A percentile compares a stretch with the other conserved stretches of the same genome.
phyloP scores from a whole-genome alignment of 1,284 basidiomycete genomes.

The Ustilago trichophora region DNA sequence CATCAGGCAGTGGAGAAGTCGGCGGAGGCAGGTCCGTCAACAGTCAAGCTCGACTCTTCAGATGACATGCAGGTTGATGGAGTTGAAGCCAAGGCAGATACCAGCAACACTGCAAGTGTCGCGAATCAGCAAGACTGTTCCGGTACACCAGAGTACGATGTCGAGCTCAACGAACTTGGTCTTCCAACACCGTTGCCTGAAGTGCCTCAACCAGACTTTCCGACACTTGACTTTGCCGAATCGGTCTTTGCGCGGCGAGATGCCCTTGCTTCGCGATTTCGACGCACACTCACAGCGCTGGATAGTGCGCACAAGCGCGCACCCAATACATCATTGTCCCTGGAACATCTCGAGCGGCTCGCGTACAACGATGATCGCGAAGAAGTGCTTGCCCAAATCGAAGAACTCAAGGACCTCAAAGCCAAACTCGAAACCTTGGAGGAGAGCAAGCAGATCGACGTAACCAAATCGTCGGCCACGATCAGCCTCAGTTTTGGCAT shows the following conservation, averaged over 20 bases:
- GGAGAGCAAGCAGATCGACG: constrained; percentile 12
- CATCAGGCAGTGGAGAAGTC: not conserved
- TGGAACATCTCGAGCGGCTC: constrained; percentile 56
- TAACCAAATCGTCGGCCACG: constrained; percentile 18
- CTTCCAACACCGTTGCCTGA: constrained; percentile 26
- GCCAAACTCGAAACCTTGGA: constrained; percentile 55
- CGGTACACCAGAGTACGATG: not conserved
- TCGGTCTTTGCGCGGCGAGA: constrained; percentile 44
- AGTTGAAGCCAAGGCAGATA: not conserved
- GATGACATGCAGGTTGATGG: constrained; percentile 1
- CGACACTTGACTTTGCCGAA: constrained; percentile 32
- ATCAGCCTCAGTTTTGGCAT: constrained; percentile 39
- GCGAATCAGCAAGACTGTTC: not conserved
- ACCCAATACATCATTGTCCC: constrained; percentile 31
- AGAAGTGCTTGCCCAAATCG: constrained; percentile 41
- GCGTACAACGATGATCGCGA: constrained; percentile 56
- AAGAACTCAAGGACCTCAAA: constrained; percentile 47
- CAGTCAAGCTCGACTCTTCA: not conserved
- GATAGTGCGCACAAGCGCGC: constrained; percentile 41
- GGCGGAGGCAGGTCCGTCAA: not conserved
- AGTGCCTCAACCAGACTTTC: constrained; percentile 39
- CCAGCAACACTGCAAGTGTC: not conserved
- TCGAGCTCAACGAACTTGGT: constrained; percentile 26
- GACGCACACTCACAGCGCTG: constrained; percentile 31
- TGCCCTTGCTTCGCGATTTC: constrained; percentile 30